Evolutionary conservation across 352 stramenopile species (phyloP).

Genomic region (Peronospora tabacina): DNA sequence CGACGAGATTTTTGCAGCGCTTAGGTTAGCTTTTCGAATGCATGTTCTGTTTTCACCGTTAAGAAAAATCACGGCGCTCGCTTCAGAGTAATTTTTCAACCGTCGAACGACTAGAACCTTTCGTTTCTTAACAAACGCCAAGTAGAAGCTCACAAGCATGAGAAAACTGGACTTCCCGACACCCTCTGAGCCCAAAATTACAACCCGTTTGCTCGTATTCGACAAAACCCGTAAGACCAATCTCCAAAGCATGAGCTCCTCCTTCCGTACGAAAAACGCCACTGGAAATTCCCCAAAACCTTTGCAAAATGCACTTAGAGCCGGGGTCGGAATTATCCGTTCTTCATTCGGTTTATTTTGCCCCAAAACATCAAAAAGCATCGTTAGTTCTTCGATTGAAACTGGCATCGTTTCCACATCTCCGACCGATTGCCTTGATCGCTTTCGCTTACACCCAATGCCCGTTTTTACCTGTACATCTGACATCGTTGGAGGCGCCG

Average conservation of each 20-base stretch:
- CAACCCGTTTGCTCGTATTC: conserved; percentile 13
- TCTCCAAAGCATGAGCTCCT: conserved; percentile 19
- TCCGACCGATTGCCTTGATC: conserved; percentile 9
- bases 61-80: conserved; percentile 17
- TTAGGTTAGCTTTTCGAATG: conserved; percentile 11
- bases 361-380: conserved; percentile 13
- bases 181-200: conserved; percentile 20
- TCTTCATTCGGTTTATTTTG: conserved; percentile 5
- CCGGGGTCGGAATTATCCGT: conserved; percentile 4
- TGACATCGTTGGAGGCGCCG: conserved; percentile 3
- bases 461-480: conserved; percentile 10
- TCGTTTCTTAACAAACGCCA: conserved; percentile 18
- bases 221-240: conserved; percentile 17
- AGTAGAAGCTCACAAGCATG: conserved; percentile 17
- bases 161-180: conserved; percentile 29
- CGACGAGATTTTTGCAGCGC: conserved; percentile 9
- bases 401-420: conserved; percentile 8
- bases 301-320: conserved; percentile 16
- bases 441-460: conserved; percentile 20
- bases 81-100: conserved; percentile 7
- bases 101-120: conserved; percentile 22
- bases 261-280: conserved; percentile 21
- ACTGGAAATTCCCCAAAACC: conserved; percentile 19
- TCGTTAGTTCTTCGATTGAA: conserved; percentile 2
- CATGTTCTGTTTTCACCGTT: conserved; percentile 14